Conservation (phyloP, 2,329 filamentous ascomycete genomes). For the Drechslera avenae region DNA sequence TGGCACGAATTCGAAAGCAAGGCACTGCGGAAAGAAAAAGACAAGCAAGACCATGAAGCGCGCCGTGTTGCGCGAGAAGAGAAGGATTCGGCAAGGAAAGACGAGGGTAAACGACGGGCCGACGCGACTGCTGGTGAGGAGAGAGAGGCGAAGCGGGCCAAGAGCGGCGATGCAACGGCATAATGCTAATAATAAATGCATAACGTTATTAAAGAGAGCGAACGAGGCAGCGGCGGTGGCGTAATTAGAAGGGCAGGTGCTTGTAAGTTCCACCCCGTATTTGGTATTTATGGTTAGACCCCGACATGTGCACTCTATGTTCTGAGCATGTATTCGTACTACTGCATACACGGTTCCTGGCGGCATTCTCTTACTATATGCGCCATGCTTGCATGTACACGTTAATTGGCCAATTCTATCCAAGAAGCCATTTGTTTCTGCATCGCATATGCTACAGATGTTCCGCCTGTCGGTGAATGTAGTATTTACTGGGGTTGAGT, state of each 20-base stretch:
- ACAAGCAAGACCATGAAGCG: slow-evolving; percentile 66
- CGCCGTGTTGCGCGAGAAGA: slow-evolving; percentile 46
- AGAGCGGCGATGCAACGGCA: slow-evolving; percentile 27
- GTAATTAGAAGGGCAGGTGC: background rate
- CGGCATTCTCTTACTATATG: too few species aligned
- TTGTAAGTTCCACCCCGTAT: too few species aligned
- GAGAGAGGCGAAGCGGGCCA: slow-evolving; percentile 41
- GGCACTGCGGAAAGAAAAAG: slow-evolving; percentile 86
- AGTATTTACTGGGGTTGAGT: too few species aligned
- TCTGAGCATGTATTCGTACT: too few species aligned
- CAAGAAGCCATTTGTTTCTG: too few species aligned
- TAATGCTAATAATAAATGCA: background rate
- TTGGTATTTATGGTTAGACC: too few species aligned
- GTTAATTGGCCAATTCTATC: too few species aligned
- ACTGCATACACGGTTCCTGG: too few species aligned
- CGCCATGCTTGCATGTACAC: too few species aligned
- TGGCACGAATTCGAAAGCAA: slow-evolving; percentile 99
- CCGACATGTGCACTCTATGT: too few species aligned
- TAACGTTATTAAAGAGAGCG: background rate
- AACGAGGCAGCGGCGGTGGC: background rate
- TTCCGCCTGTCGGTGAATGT: too few species aligned
- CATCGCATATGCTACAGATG: too few species aligned
- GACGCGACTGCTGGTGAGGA: slow-evolving; percentile 39
- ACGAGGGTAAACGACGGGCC: slow-evolving; percentile 42
- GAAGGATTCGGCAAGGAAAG: slow-evolving; percentile 29